Base-by-base conservation (phyloP, 768 basidiomycete species). In the Coprinopsis strossmayeri region DNA sequence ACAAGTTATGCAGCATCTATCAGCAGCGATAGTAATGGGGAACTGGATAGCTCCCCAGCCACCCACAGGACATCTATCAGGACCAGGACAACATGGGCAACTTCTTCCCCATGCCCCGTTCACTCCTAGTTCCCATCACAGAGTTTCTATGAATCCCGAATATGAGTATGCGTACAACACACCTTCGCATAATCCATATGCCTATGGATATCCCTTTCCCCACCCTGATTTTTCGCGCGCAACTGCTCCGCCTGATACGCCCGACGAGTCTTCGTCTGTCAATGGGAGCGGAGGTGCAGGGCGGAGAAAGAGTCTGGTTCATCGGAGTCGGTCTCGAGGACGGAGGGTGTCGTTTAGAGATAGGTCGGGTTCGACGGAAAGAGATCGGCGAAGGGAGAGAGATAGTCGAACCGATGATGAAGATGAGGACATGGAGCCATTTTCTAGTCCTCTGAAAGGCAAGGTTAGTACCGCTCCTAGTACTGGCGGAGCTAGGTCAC, bases 321-420 rank as follows among this genome's bases (percentile, higher is more conserved):
- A 65, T 24, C 68, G 76, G 44, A 80, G 81, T 61, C 70, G 64
- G 42, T 78, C 81, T 17, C 62, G 73, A 25, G 80, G 76, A 7
- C 70, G 81, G 50, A 68, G 68, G 20, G 81, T 83, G 1, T 80
- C 81, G 10, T 84, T 84, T 58, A 67, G 62, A 23, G n/a, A 30
- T 1, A 3, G 39, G n/a, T 9, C 26, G 24, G 17, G 23, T 17
- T 13, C 28, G 17, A 34, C 35, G 18, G 40, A 44, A 15, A 28
- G 20, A 11, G 27, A 34, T 5, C 5, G 30, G 5, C n/a, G n/a
- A n/a, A n/a, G n/a, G n/a, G n/a, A n/a, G n/a, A 45, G 44, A 10
- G 41, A 42, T 13, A 48, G 37, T 21, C 4, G 18, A 37, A 21
- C 20, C 50, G 54, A 78, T 12, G 67, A 68, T 25, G 61, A 57